Base-by-base conservation (phyloP, 1,284 basidiomycete genomes). In the Salmacisia buchloeana region DNA sequence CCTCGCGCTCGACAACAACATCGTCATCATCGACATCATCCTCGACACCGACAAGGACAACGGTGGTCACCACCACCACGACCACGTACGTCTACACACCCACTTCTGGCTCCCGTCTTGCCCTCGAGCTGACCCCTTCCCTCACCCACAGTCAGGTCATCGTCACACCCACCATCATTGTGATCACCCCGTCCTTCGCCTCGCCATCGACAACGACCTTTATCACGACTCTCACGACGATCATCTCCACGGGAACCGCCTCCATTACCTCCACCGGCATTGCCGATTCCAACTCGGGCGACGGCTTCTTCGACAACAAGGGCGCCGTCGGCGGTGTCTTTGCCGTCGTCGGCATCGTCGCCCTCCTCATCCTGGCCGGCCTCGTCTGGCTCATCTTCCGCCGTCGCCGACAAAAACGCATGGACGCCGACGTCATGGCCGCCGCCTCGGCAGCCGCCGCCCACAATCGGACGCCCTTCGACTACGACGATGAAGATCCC, bases 341-440 rank as follows among this genome's bases (percentile, higher is more conserved):
- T 59, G 76, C 77, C 36, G 77, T 71, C 12, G 77, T 79, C 31
- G 77, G 74, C 43, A 68, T 79, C 21, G 75, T 78, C 25, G 69
- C 66, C 23, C 67, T 66, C 33, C 69, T 63, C 9, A 60, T 78
- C 4, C 29, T 79, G 18, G 70, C 67, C 15, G 72, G 61, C 13
- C 54, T 76, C 31, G 69, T 69, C 59, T 79, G 74, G 69, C 63
- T 76, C 64, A 65, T 78, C 29, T 73, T 67, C 60, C 71, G 71
- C 59, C 67, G 76, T 7, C 66, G 71, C 29, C 73, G 74, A 62
- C 69, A 71, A 15, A 71, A 77, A 67, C 72, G 68, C 56, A 79
- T 79, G 77, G 77, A 79, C 59, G 75, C 75, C 38, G 77, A 79
- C 54, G 76, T 79, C 12, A 69, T 76, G 15, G 76, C 76, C 10